Conservation (phyloP, 257 asterid species). For the Forsythia viridissima region DNA sequence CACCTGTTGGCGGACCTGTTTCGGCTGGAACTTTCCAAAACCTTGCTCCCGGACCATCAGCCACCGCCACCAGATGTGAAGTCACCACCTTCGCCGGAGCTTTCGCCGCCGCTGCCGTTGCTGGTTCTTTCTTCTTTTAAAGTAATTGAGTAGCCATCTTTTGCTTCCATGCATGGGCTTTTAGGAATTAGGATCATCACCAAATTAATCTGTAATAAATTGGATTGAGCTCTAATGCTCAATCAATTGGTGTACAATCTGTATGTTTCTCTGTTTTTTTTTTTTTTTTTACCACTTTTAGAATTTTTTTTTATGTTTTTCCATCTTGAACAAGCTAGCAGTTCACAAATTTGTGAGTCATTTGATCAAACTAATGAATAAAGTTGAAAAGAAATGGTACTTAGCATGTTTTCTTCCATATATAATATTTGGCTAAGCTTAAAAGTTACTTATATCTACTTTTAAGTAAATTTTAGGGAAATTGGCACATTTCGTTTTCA, state of each 20-base stretch:
- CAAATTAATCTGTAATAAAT: not conserved
- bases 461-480: no score
- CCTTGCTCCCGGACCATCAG: conserved; percentile 10
- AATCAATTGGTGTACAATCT: not conserved
- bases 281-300: not conserved
- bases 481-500: no score
- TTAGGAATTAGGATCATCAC: not conserved
- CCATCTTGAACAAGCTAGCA: not conserved
- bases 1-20: conserved; percentile 37
- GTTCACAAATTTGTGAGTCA: not conserved
- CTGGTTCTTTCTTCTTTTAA: conserved; percentile 29
- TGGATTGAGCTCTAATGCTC: not conserved
- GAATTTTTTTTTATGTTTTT: not conserved
- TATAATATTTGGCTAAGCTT: not conserved
- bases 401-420: not conserved
- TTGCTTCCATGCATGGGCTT: not conserved
- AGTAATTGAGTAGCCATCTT: not conserved
- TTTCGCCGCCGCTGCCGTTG: conserved; percentile 4
- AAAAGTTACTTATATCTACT: no score
- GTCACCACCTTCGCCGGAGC: conserved; percentile 16
- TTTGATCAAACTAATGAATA: not conserved
- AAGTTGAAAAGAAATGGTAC: not conserved
- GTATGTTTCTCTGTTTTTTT: not conserved
- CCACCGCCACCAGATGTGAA: conserved; percentile 5
- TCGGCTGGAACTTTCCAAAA: not conserved